phyloP scores from a whole-genome alignment of 345 rosid genomes.

The Eutrema heterophyllum region DNA sequence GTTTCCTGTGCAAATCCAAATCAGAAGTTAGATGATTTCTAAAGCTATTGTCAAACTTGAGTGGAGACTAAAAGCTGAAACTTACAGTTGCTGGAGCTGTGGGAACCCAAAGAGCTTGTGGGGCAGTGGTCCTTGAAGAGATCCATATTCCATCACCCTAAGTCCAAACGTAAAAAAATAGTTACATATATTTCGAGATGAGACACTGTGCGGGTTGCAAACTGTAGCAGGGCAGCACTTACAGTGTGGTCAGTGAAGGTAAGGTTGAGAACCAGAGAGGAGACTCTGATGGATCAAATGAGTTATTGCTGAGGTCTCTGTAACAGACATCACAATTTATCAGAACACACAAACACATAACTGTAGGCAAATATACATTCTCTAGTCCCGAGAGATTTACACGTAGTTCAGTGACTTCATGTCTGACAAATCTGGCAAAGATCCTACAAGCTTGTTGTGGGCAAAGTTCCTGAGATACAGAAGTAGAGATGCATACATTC shows the following conservation, averaged over 20 bases:
- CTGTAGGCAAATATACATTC: neutral
- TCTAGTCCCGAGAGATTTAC: slow-evolving; percentile 40
- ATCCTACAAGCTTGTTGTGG: slow-evolving; percentile 64
- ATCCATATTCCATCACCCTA: slow-evolving; percentile 74
- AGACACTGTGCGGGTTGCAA: neutral
- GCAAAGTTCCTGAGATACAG: slow-evolving; percentile 68
- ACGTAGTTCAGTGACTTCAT: slow-evolving; percentile 69
- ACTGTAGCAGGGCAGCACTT: slow-evolving; percentile 24
- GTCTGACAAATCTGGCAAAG: slow-evolving; percentile 66
- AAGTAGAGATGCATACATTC: neutral
- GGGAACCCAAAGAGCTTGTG: slow-evolving; percentile 57
- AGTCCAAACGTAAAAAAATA: too few species aligned
- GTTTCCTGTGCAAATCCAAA: slow-evolving; percentile 43
- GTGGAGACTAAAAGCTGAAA: neutral
- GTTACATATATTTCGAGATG: neutral
- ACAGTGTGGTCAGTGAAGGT: slow-evolving; percentile 83
- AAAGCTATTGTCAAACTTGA: neutral
- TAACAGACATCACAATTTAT: slow-evolving; percentile 4
- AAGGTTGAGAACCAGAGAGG: slow-evolving; percentile 87
- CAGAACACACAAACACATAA: neutral
- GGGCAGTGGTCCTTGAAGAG: slow-evolving; percentile 67
- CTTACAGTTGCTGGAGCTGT: slow-evolving; percentile 87
- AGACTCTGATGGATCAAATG: slow-evolving; percentile 57
- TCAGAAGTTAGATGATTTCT: neutral
- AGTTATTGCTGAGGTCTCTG: slow-evolving; percentile 93